phyloP scores from a whole-genome alignment of 495 filamentous ascomycete genomes.

The Talaromyces ruber region DNA sequence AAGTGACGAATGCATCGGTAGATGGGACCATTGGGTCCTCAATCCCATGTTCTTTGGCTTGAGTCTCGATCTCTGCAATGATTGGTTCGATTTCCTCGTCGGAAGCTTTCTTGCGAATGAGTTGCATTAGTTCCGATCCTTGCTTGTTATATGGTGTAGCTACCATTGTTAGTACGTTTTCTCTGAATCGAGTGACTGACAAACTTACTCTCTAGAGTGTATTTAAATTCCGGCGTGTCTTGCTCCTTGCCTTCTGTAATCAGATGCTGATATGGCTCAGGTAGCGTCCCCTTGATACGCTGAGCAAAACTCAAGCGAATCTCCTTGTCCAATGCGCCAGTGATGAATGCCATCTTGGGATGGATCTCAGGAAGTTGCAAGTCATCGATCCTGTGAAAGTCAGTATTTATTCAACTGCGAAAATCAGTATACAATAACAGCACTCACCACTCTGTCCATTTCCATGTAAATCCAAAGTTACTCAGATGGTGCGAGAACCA shows the following conservation, averaged over 20 bases:
- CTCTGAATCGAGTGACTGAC: background rate
- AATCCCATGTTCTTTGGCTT: conserved; percentile 57
- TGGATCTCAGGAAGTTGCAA: conserved; percentile 66
- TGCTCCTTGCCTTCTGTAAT: conserved; percentile 85
- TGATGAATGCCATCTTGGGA: conserved; percentile 87
- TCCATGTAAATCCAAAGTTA: conserved; percentile 99
- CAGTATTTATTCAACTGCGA: conserved; percentile 1
- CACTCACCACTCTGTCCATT: conserved; percentile 90
- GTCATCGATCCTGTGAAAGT: conserved; percentile 59
- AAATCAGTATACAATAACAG: conserved; percentile 1
- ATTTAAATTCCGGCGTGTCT: conserved; percentile 93
- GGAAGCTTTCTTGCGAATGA: conserved; percentile 73
- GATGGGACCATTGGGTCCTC: conserved; percentile 68
- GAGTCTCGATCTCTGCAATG: conserved; percentile 67
- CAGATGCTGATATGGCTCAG: conserved; percentile 70
- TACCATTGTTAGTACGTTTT: conserved; percentile 18
- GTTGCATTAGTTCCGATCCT: conserved; percentile 66
- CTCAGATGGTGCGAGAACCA: conserved; percentile 98
- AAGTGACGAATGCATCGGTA: conserved; percentile 87
- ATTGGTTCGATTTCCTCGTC: conserved; percentile 73
- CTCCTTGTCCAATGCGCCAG: conserved; percentile 89
- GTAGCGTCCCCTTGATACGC: conserved; percentile 88
- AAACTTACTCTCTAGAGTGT: conserved; percentile 61
- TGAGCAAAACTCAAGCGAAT: conserved; percentile 94
- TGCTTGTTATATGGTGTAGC: conserved; percentile 73